Percentiles rank a stretch among this genome's conserved stretches.
These are phyloP conservation scores for Teratosphaeria nubilosa DNA, from an alignment of 2,329 filamentous ascomycete species.

Conservation along the genomic window DNA sequence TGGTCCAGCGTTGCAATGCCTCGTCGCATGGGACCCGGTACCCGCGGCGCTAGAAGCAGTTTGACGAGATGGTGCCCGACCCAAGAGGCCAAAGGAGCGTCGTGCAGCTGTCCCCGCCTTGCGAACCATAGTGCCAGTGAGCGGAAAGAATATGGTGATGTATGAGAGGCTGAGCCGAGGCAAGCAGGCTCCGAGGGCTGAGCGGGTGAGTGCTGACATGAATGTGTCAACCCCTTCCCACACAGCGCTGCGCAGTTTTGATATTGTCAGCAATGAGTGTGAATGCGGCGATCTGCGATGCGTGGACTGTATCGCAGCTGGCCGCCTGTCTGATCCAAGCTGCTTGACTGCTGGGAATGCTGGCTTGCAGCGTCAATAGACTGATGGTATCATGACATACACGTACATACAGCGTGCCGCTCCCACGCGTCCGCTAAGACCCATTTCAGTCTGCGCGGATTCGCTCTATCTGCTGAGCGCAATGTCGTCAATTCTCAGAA, in stretches of 20 bases:
- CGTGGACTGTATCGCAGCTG: neutral
- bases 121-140: no score
- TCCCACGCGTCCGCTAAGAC: neutral
- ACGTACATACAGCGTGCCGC: neutral
- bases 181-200: no score
- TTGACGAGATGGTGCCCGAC: neutral
- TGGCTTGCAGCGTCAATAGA: neutral
- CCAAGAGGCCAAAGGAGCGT: neutral
- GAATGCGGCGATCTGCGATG: neutral
- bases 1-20: neutral
- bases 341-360: neutral
- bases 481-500: constrained; percentile 59
- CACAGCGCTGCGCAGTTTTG: no score
- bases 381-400: neutral
- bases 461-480: constrained; percentile 35
- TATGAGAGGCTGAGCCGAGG: neutral
- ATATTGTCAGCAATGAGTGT: neutral
- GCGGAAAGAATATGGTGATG: neutral
- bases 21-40: neutral
- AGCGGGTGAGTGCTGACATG: no score
- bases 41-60: neutral
- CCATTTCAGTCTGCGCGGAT: neutral
- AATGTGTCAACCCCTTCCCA: no score
- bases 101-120: neutral
- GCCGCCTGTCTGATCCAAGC: neutral